Conservation (phyloP, 169 alveolate species). For the Ichthyophthirius multifiliis region DNA sequence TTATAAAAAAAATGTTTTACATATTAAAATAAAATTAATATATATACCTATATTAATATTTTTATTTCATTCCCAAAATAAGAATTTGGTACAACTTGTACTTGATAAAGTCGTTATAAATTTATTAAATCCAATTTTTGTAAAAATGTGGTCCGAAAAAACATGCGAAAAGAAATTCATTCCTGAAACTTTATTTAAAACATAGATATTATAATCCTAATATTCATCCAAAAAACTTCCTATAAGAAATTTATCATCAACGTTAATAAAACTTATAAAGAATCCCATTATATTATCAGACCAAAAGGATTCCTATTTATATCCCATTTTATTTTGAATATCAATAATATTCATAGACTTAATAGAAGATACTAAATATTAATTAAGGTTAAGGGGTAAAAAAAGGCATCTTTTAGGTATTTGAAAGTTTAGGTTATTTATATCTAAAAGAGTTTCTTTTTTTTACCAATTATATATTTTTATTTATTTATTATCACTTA, state of each 20-base stretch:
- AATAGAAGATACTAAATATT: background rate
- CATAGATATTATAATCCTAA: background rate
- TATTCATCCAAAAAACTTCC: background rate
- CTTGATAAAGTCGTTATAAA: too few species aligned
- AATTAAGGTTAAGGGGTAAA: background rate
- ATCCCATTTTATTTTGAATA: background rate
- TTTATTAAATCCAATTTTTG: too few species aligned
- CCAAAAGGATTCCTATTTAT: background rate
- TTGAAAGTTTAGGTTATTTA: background rate
- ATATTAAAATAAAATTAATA: too few species aligned
- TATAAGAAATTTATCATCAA: background rate
- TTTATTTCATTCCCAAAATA: too few species aligned
- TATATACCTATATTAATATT: too few species aligned
- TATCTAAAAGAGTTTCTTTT: background rate
- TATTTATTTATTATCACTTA: background rate
- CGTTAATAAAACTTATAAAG: background rate
- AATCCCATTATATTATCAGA: background rate
- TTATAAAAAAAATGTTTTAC: too few species aligned
- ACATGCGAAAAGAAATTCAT: background rate
- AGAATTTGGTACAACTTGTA: too few species aligned
- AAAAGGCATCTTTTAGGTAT: background rate
- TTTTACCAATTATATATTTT: background rate
- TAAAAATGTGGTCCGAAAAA: background rate
- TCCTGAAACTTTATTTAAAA: background rate
- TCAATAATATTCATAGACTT: background rate